These are phyloP conservation scores for Tetradesmus obliquus DNA, from an alignment of 139 green algal genomes.

Conservation along the genomic window DNA sequence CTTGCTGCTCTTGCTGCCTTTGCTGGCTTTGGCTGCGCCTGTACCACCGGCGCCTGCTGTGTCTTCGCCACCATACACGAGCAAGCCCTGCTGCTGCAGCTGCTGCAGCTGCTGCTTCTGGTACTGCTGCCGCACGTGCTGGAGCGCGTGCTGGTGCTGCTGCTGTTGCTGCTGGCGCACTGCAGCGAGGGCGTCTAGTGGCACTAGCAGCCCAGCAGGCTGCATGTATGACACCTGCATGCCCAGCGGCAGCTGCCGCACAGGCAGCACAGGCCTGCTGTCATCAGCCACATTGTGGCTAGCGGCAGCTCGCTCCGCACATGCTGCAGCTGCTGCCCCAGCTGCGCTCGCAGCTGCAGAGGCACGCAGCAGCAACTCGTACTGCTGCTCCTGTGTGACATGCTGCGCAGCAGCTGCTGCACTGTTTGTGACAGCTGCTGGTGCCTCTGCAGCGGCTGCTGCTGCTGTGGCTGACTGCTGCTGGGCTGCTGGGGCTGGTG, in stretches of 20 bases:
- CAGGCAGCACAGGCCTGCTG: background rate
- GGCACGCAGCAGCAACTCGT: background rate
- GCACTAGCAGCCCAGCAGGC: background rate
- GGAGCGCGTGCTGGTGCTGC: background rate
- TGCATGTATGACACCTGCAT: background rate
- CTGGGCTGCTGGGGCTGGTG: background rate
- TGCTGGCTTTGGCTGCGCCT: background rate
- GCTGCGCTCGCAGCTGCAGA: background rate
- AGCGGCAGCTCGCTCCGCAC: background rate
- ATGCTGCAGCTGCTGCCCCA: background rate
- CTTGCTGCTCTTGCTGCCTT: background rate
- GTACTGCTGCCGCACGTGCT: background rate
- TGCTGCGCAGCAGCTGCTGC: background rate
- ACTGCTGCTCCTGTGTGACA: background rate
- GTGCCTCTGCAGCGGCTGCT: no score
- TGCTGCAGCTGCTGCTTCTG: background rate
- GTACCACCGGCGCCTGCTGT: no score
- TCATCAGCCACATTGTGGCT: background rate
- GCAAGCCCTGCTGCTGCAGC: background rate
- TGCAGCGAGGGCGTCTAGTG: background rate
- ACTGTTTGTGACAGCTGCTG: no score
- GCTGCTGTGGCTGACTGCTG: background rate
- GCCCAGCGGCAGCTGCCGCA: background rate
- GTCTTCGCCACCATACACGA: background rate
- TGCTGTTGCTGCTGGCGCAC: background rate